Base-by-base conservation (phyloP, 2,329 filamentous ascomycete genomes). In the Nemania serpens region DNA sequence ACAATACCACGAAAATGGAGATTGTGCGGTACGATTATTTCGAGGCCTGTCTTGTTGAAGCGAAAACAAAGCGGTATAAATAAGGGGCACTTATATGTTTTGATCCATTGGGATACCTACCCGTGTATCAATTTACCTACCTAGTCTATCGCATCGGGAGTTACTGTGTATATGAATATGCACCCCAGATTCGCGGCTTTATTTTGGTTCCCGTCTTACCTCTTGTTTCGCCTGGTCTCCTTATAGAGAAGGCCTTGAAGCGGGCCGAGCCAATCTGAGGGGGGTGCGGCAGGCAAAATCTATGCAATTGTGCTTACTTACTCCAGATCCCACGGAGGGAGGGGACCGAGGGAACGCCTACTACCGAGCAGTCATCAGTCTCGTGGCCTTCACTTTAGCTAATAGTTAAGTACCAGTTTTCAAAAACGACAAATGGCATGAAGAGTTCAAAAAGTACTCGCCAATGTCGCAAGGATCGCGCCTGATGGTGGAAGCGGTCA, bases 371-470 rank as follows among this genome's bases (percentile, higher is more conserved):
- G 52, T 49, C 50, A 46, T 42, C 36, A 15, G 36, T 13, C 48
- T 39, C 20, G 49, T 50, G 49, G 36, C 18, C 37, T 50, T 64
- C 4, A 29, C 3, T 7, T 29, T 65, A 65, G 62, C 62, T 65
- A 65, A 65, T 65, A 41, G 47, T 65, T 55, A 59, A 65, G 53
- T 51, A 55, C 36, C 55, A 36, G 13, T 55, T 58, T 62, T 42
- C 51, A 52, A 12, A 49, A 7, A 53, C 29, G 42, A 25, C 48
- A 58, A 58, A 39, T 45, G 29, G 34, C 34, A 48, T 47, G 37
- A 43, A 41, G 49, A 33, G 39, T 20, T n/a, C 4, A n/a, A 15
- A 41, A 43, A 36, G 37, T 20, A 47, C 39, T 46, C 36, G 48
- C 50, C 49, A 54, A 29, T 58, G 57, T 58, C 56, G 62, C 60